Percentiles rank a stretch among this genome's conserved stretches.
Conservation (phyloP, 257 asterid species). For the Echium plantagineum region DNA sequence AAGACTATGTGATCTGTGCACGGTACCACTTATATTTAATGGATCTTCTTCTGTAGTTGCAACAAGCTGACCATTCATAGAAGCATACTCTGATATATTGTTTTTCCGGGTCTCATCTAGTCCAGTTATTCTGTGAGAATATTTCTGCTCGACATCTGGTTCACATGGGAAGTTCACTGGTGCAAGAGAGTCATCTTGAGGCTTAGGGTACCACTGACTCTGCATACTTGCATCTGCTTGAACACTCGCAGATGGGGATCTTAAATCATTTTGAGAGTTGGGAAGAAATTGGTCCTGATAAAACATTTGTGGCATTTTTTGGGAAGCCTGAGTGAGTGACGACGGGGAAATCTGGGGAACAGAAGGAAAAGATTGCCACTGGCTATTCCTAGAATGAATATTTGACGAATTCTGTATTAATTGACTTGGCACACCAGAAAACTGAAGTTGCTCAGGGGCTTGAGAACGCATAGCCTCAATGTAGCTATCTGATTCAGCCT, state of each 20-base stretch:
- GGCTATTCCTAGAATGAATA: constrained; percentile 43
- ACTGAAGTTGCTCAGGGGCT: constrained; percentile 47
- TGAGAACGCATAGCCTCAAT: constrained; percentile 41
- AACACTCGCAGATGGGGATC: constrained; percentile 35
- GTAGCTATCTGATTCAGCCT: constrained; percentile 37
- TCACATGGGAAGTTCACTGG: constrained; percentile 32
- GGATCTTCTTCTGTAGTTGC: constrained; percentile 38
- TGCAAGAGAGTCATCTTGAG: constrained; percentile 42
- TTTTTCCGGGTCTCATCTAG: constrained; percentile 61
- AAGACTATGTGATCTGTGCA: constrained; percentile 28
- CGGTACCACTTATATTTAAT: constrained; percentile 23
- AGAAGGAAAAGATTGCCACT: constrained; percentile 33
- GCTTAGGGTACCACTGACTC: constrained; percentile 48
- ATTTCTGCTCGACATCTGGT: constrained; percentile 41
- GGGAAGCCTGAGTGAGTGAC: constrained; percentile 38
- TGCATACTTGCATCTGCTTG: constrained; percentile 36
- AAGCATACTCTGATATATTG: constrained; percentile 55
- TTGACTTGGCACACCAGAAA: constrained; percentile 49
- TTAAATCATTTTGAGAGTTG: constrained; percentile 41
- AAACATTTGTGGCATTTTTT: constrained; percentile 44
- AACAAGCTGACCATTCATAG: constrained; percentile 43
- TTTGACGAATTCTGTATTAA: constrained; percentile 36
- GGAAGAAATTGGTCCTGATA: constrained; percentile 42
- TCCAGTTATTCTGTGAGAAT: constrained; percentile 38
- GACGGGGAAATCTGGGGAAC: constrained; percentile 34